Evolutionary conservation across 176 grass and related monocot genomes (phyloP).

Genomic region (Poa annua): DNA sequence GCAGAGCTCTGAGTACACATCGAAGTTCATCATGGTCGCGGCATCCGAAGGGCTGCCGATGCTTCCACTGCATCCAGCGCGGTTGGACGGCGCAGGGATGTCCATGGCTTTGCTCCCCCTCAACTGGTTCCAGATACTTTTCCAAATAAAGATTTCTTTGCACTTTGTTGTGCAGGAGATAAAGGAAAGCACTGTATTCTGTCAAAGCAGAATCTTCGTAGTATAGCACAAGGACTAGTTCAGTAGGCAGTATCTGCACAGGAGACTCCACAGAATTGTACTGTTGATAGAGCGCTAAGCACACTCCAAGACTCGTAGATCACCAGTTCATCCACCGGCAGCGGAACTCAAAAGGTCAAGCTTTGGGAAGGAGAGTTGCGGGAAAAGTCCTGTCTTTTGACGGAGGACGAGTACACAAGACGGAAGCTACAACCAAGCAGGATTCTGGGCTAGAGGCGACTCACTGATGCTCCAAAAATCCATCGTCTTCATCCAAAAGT

Average conservation of each 20-base stretch:
- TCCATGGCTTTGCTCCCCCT: constrained; percentile 48
- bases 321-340: constrained; percentile 43
- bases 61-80: constrained; percentile 26
- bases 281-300: constrained; percentile 25
- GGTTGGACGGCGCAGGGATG: constrained; percentile 41
- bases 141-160: constrained; percentile 27
- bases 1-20: constrained; percentile 66
- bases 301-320: not conserved
- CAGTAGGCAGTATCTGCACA: constrained; percentile 40
- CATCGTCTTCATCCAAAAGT: not conserved
- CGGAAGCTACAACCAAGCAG: constrained; percentile 2
- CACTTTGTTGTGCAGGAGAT: constrained; percentile 40
- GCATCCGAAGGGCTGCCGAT: constrained; percentile 44
- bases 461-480: not conserved
- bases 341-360: constrained; percentile 39
- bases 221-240: constrained; percentile 24
- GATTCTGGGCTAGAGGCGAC: not conserved
- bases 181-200: constrained; percentile 34
- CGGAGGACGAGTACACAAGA: not conserved
- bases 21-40: constrained; percentile 57
- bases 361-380: constrained; percentile 34
- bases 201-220: constrained; percentile 40
- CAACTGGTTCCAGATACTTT: not conserved
- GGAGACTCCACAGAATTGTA: constrained; percentile 7
- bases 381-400: constrained; percentile 17